Base-by-base conservation (phyloP, 306 rosid genomes). In the Pterocarpus santalinus region DNA sequence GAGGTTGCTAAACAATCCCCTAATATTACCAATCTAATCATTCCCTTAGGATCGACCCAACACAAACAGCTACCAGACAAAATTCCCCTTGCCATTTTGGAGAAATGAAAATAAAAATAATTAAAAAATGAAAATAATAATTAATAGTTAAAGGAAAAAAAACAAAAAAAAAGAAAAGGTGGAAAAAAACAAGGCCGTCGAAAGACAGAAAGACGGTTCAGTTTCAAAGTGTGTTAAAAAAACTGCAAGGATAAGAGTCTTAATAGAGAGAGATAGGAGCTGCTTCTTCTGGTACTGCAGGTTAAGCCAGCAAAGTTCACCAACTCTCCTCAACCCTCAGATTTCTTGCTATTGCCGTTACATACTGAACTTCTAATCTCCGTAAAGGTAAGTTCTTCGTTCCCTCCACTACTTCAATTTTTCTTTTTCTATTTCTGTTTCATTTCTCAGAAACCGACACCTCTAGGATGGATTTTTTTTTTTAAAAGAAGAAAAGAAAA, bases 321-420 rank as follows among this genome's bases (percentile, higher is more conserved):
- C 69, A 34, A 14, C 53, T 22, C 55, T 76, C 53, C 85, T 83
- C 82, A 34, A 22, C 57, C 30, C 76, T 68, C 76, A 64, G 83
- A 67, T 85, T 90, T 66, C 32, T 70, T 76, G 35, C 60, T 79
- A 81, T 85, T 88, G 5, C 46, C 73, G n/a, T 86, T 7, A 58
- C 58, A 34, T n/a, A 57, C 65, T 61, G 64, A 64, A 41, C 47
- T 64, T 10, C 41, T 8, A 36, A 34, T 71, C 67, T 34, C 78
- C 46, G 85, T 87, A 51, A 61, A 63, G 64, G 94, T 91, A 79
- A 80, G 85, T 7, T 70, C 72, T 72, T 34, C 43, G 13, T 11
- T 17, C 38, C 81, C 70, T 66, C 39, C 15, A n/a, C 0, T 3
- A 36, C 63, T 28, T 75, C 62, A 17, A 22, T 22, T 51, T 73